Base-by-base conservation (phyloP, 345 rosid genomes). In the Citrus mangshanensis region DNA sequence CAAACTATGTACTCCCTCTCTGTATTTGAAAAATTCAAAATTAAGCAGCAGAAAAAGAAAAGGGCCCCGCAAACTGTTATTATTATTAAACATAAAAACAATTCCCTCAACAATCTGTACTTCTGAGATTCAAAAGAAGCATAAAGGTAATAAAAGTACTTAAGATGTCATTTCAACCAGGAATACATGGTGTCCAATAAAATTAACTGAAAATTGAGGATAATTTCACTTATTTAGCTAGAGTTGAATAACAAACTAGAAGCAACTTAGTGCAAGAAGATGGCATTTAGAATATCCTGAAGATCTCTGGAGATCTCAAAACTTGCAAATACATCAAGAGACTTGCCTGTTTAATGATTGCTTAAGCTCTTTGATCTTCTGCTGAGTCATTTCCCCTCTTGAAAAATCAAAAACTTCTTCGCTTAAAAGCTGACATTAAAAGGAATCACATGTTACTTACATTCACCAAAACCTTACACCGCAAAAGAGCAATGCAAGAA, bases 341-440 rank as follows among this genome's bases (percentile, higher is more conserved):
- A 70, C 66, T 79, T 79, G 84, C 99, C 98, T 97, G 83, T 97
- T 97, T 16, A 97, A 80, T 69, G 99, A 97, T 80, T 97, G 98
- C 82, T 97, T 97, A 55, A 97, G 95, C 85, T 97, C 99, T 85
- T 93, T 97, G 81, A 97, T 93, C 88, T 97, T 97, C 87, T 83
- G 95, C 74, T 86, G 98, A 70, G 98, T 97, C 99, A 97, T 94
- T 84, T 97, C 98, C 77, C 99, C 99, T 75, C 97, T 89, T 70
- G 99, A 97, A 88, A 97, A 97, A 87, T 97, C 99, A 85, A 97
- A 97, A 80, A 97, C 99, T 82, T 97, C 99, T 85, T 97, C 99
- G 70, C 98, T 97, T 65, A 97, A 87, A 76, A 97, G 98, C 99
- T 97, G 91, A 63, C 56, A 73, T 55, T 7, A 74, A 64, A 49